Percentiles rank a stretch among this genome's conserved stretches.
Conservation (phyloP, 2,329 filamentous ascomycete genomes). For the Fusarium duplospermum region DNA sequence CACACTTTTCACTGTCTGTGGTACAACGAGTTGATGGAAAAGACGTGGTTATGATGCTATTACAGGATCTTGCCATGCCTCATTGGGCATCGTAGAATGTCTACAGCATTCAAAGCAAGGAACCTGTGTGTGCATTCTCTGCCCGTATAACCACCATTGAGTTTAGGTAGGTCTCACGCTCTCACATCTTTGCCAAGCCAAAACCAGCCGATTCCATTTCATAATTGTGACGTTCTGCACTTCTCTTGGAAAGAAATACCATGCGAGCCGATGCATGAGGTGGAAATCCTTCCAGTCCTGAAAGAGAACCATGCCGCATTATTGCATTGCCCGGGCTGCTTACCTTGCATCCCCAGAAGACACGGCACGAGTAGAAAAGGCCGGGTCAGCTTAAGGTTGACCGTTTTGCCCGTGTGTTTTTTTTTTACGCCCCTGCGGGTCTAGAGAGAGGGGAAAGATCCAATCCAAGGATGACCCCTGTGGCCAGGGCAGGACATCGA, state of each 20-base stretch:
- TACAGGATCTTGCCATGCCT: neutral
- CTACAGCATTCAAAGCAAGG: neutral
- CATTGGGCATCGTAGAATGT: neutral
- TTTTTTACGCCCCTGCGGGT: neutral
- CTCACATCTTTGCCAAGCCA: slow-evolving; percentile 5
- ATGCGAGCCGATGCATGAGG: neutral
- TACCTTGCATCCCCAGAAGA: slow-evolving; percentile 12
- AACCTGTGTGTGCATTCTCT: neutral
- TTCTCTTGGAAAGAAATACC: neutral
- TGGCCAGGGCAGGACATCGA: slow-evolving; percentile 7
- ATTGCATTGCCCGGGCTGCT: slow-evolving; percentile 2
- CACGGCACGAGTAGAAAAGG: neutral
- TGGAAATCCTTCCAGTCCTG: neutral
- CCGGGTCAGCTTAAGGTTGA: neutral
- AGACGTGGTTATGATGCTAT: slow-evolving; percentile 2
- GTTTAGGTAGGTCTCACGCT: neutral
- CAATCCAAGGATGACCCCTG: neutral
- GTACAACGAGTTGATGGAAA: neutral
- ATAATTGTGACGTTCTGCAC: slow-evolving; percentile 26
- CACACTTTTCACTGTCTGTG: neutral
- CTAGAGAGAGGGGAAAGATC: neutral
- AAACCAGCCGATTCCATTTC: neutral
- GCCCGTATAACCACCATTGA: neutral
- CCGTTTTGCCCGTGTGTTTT: neutral
- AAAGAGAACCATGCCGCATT: neutral